Evolutionary conservation across 2,329 filamentous ascomycete genomes (phyloP), one percentile per base, ranked within the genome.

Genomic region (Fusarium sp.): DNA sequence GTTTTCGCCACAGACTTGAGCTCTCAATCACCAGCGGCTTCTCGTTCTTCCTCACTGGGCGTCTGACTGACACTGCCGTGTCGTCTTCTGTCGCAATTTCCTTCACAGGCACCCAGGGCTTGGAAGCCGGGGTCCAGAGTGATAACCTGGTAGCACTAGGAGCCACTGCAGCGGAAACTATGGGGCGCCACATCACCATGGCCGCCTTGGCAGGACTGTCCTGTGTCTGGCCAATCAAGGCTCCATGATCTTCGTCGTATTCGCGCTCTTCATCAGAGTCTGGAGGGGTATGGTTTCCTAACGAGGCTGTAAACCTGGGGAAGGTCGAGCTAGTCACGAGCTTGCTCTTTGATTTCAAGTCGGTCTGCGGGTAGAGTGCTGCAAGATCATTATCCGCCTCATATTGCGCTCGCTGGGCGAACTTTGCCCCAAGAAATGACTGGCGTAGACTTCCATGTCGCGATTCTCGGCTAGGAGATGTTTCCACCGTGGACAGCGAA

Each of bases 401-500:
- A 35, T 54, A 41, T 45, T 63, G 56, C 23, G 39, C 38, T 43
- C 61, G 63, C 45, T 63, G 64, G 39, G 49, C 44, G 8, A 62
- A 38, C 39, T 51, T 56, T 38, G 47, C 39, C 41, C 44, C 54
- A 36, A 25, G 23, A 15, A 17, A 43, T 33, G 49, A 63, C 17
- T 45, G 45, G 47, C 49, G 50, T 51, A 48, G 56, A 48, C 56
- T 63, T 32, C 57, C 64, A 42, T 62, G 62, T 48, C 61, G 51
- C 25, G 69, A 70, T 45, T 67, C 61, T 45, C 60, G 52, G 38
- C 52, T 63, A 19, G 69, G 54, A 11, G 69, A 70, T 27, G 70
- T 69, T 38, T 60, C 76, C 73, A 82, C 68, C 8, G 79, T 82
- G 2, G 80, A 84, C 36, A 81, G 68, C 6, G 84, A 86, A 63